Evolutionary conservation across 306 rosid genomes (phyloP), one percentile per base, ranked within the genome.

Genomic region (Vigna nakashimae): DNA sequence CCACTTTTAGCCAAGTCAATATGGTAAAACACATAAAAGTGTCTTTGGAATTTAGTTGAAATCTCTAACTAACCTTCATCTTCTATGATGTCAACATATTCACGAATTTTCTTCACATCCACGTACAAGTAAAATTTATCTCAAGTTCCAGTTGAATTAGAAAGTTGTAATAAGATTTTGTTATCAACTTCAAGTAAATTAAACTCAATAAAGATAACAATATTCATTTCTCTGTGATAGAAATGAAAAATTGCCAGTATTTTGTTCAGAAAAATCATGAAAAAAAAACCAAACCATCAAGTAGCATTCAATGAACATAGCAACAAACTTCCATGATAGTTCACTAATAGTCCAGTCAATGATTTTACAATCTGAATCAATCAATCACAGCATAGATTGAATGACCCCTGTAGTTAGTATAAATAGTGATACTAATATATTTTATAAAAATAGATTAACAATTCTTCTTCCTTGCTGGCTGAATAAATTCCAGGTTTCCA

Each of bases 281-380:
- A 15, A 48, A 42, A 42, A 77, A 75, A 74, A 74, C 64, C 65
- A 68, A 36, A 75, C 74, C 65, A 64, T 73, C 66, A 20, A 52
- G 74, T 67, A 58, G 67, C 87, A 81, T 42, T 74, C 83, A 75
- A 59, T 55, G 30, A 70, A 79, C 62, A 78, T 71, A 75, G 70
- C 75, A 81, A 70, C 82, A 73, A 64, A 79, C 82, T 82, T 75
- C 73, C 60, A 75, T 66, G 74, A 78, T 38, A 81, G 77, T 59
- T 75, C 58, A 76, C 75, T 64, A 46, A 75, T 38, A n/a, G 81
- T 76, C 80, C 53, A 69, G 78, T 78, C 89, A 73, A 85, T 85
- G 87, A 79, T 87, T 86, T 83, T 87, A 87, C 89, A 89, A 75
- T 53, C 85, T 50, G 86, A 85, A 83, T 71, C 86, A 80, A 66